Evolutionary conservation across 805 yeast genomes (phyloP).

Genomic region (Candida tallmaniae): DNA sequence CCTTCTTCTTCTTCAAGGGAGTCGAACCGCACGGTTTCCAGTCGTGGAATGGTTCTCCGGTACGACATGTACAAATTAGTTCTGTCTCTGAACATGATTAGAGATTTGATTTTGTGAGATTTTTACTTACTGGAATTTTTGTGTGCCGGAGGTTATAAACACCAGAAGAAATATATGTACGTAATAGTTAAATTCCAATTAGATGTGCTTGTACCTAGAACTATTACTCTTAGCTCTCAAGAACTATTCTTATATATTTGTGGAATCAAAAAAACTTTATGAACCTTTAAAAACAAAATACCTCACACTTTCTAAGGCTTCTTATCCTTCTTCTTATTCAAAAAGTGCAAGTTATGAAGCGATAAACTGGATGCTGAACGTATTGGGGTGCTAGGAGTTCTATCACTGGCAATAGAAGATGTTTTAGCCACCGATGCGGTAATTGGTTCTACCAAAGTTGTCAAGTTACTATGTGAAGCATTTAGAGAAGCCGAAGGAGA

Average conservation of each 20-base stretch:
- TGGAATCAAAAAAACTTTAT: too few relatives aligned
- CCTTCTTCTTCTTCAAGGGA: conserved; percentile 56
- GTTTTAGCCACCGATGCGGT: conserved; percentile 17
- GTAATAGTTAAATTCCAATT: too few relatives aligned
- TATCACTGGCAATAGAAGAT: conserved; percentile 27
- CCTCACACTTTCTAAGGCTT: conserved; percentile 1
- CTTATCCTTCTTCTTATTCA: conserved; percentile 27
- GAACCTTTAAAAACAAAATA: not conserved
- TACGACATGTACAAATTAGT: conserved; percentile 89
- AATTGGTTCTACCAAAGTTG: conserved; percentile 13
- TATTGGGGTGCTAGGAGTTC: conserved; percentile 20
- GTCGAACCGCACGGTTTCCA: conserved; percentile 31
- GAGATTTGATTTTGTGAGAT: too few relatives aligned
- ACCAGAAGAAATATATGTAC: too few relatives aligned
- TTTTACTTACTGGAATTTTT: too few relatives aligned
- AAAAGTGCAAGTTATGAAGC: conserved; percentile 23
- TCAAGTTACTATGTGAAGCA: conserved; percentile 29
- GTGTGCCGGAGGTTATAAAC: too few relatives aligned
- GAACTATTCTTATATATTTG: too few relatives aligned
- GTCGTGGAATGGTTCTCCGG: conserved; percentile 81
- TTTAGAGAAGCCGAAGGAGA: conserved; percentile 40
- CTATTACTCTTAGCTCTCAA: too few relatives aligned
- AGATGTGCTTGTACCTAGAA: too few relatives aligned
- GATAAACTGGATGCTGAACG: conserved; percentile 12
- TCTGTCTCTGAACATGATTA: conserved; percentile 94